A percentile compares a stretch with the other conserved stretches of the same genome.
Conservation (phyloP, 73 alveolate genomes). For the Paramecium biaurelia region DNA sequence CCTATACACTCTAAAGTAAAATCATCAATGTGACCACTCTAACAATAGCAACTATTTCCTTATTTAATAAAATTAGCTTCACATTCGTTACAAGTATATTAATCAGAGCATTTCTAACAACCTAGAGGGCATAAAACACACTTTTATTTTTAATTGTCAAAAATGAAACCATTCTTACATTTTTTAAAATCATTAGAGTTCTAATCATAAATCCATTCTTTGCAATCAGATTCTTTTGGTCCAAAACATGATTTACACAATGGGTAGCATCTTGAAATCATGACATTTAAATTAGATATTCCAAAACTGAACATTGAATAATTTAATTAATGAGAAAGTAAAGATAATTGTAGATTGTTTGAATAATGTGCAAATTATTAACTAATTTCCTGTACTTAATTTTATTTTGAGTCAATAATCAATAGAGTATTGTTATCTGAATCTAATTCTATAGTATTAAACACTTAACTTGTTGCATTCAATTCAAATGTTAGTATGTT, state of each 20-base stretch:
- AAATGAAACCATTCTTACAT: neutral
- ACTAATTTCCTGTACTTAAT: neutral
- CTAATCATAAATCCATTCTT: constrained; percentile 22
- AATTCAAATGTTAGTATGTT: neutral
- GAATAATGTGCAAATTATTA: neutral
- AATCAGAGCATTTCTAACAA: neutral
- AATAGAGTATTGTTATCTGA: neutral
- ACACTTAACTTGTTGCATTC: too few relatives aligned
- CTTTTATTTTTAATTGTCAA: neutral
- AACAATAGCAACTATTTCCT: constrained; percentile 22
- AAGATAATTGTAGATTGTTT: neutral
- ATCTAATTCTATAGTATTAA: neutral
- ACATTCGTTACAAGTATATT: neutral
- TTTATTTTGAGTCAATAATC: neutral
- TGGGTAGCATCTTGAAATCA: neutral
- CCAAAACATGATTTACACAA: neutral
- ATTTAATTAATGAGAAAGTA: neutral
- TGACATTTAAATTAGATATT: neutral
- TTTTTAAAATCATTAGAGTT: neutral
- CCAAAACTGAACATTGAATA: neutral
- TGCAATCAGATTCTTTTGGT: neutral
- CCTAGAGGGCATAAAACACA: neutral
- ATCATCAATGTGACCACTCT: neutral
- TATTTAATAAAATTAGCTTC: neutral
- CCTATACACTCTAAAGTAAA: neutral